Evolutionary conservation across 345 rosid species (phyloP), one percentile per base, ranked within the genome.

Genomic region (Salix exigua): DNA sequence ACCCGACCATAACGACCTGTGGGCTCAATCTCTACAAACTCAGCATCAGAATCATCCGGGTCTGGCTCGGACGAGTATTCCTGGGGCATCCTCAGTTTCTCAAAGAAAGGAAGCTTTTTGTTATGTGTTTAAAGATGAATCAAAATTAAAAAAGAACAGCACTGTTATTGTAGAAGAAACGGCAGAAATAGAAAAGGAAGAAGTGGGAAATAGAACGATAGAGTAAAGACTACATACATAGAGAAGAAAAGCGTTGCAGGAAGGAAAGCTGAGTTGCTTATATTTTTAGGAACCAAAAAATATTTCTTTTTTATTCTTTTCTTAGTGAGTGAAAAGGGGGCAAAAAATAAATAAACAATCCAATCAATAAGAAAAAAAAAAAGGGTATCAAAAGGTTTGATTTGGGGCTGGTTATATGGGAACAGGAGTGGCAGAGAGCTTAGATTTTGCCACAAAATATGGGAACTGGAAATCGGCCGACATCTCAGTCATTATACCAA

Each of bases 31-130:
- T 82, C 84, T 21, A 77, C 79, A 76, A 82, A 82, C 21, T 71
- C 64, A 58, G 83, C 79, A 46, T 93, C 97, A 4, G 89, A 78
- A 76, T 85, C 89, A 31, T 91, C 93, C 44, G 80, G 87, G 61
- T 91, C 93, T 68, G 83, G 88, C 23, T 91, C 91, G 5, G 89
- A 75, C 33, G 87, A 74, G 19, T 84, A 79, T 71, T 85, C 91
- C 77, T 76, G 92, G n/a, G 87, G 81, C 96, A 91, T 91, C 83
- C 74, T 86, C 84, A 73, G 63, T n/a, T 58, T 58, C 63, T 23
- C 63, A 23, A 23, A 9, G 3, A 9, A 55, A n/a, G 3, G 5
- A n/a, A 51, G n/a, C 23, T 51, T 51, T 51, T 51, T 51, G 7
- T n/a, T 1, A 58, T 58, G 62, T 58, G 26, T n/a, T n/a, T 3